Conservation (phyloP, 345 rosid species). For the Lepidium didymum region DNA sequence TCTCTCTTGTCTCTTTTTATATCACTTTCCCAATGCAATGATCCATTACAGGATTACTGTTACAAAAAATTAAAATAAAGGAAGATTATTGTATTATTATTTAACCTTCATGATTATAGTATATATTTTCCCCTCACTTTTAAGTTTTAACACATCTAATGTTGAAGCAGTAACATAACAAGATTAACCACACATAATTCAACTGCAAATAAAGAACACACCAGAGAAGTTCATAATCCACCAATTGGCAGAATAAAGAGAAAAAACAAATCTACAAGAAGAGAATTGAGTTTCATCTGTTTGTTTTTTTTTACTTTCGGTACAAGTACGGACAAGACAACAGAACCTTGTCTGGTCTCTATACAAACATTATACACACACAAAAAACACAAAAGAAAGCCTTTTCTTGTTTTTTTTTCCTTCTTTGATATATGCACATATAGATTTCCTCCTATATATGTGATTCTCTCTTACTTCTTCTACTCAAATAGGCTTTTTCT, state of each 20-base stretch:
- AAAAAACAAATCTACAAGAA: neutral
- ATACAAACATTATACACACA: slow-evolving; percentile 21
- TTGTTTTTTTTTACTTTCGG: neutral
- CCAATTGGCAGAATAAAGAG: neutral
- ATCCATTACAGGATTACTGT: slow-evolving; percentile 15
- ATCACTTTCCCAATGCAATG: slow-evolving; percentile 10
- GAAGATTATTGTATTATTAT: too few species aligned
- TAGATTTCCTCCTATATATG: slow-evolving; percentile 15
- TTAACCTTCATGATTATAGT: too few species aligned
- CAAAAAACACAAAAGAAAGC: neutral
- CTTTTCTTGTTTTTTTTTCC: neutral
- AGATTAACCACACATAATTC: slow-evolving; percentile 1
- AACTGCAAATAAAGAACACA: slow-evolving; percentile 3
- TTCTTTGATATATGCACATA: slow-evolving; percentile 19
- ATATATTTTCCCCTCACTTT: too few species aligned
- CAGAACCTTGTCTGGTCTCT: slow-evolving; percentile 15
- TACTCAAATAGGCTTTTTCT: slow-evolving; percentile 8
- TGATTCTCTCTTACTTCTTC: slow-evolving; percentile 15
- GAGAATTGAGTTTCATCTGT: slow-evolving; percentile 3
- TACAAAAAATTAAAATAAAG: too few species aligned
- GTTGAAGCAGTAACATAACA: too few species aligned
- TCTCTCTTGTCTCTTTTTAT: neutral
- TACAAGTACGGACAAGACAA: slow-evolving; percentile 19
- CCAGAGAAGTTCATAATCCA: neutral
- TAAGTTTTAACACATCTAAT: too few species aligned